Base-by-base conservation (phyloP, 805 yeast genomes). In the Jamesozyma piceae region DNA sequence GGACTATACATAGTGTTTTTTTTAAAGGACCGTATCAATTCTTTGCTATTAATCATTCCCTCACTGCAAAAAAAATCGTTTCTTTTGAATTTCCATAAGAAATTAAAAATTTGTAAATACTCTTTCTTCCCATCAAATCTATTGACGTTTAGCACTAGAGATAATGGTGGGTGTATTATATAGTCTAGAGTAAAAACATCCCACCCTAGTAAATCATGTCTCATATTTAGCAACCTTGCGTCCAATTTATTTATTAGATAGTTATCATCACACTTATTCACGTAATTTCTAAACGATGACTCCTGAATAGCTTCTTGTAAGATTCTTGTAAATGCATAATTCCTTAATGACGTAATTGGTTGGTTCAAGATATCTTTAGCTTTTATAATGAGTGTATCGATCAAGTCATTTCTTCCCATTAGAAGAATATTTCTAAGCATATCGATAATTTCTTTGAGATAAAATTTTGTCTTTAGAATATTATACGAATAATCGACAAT, bases 111-210 rank as follows among this genome's bases (percentile, higher is more conserved):
- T 50, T 83, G 74, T 40, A 87, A 66, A 58, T 90, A 90, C 41
- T 77, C 84, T 43, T 69, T 69, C 38, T 71, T 70, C 17, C 69
- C 64, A 21, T 68, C 64, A 18, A 63, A 68, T 46, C 53, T 63
- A 37, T 58, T 68, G 43, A 74, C 72, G 31, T 80, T 65, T 15
- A 90, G 66, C 3, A 83, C 70, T 22, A 73, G 66, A 8, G 76
- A 68, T 35, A 82, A 57, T 1, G 83, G 83, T 13, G 67, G 50
- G 10, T 58, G 71, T 10, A 76, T 53, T 42, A 73, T 67, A 59
- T 84, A 92, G 55, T 88, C 97, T 30, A 89, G 65, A 0, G 96
- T 86, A 58, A 90, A 89, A 2, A 84, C 87, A 56, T 89, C 95
- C 96, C 96, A 89, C 1, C 95, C 96, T 39, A 77, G 63, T 24